Base-by-base conservation (phyloP, 2,329 filamentous ascomycete genomes). In the Fusarium ramigenum region DNA sequence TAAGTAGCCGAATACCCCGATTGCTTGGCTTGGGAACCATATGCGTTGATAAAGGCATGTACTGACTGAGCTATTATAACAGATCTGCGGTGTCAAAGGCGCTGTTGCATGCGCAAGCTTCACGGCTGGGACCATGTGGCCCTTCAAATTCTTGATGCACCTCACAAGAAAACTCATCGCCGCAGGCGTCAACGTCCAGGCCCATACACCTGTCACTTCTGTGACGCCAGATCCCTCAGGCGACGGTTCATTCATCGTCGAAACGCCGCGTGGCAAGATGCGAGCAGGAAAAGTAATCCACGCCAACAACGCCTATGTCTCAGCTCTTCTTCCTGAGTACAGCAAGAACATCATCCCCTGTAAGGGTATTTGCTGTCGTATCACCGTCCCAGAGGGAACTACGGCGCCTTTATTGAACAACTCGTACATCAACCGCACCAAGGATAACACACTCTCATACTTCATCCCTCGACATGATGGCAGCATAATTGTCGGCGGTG, bases 231-330 rank as follows among this genome's bases (percentile, higher is more conserved):
- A 44, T 1, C 18, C 47, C n/a, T 56, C 59, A 1, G 49, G 23
- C 7, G 39, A 61, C 12, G 59, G 59, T 7, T 61, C 59, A 1
- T 61, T 61, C 9, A 44, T 61, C 19, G 15, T 61, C 30, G 49
- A 61, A 16, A 61, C 59, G 21, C 30, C 37, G 5, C 59, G 59
- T 37, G 92, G 91, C 16, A 78, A 69, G 1, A 85, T 92, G 59
- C 78, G 74, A 15, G 84, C 91, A 4, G 83, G 82, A 32, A 86
- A 85, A 39, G 83, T 93, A 19, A 82, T 93, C 23, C 84, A 92
- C 47, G 91, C 91, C 21, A 93, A 90, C 4, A 93, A 93, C 73
- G 91, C 84, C 18, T 93, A 93, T 78, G 92, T 90, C 0, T 87
- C 89, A 2, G 85, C 87, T 18, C 78, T 93, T 10, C 81, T 91